phyloP scores from a whole-genome alignment of 768 basidiomycete species.

The Naganishia vishniacii region DNA sequence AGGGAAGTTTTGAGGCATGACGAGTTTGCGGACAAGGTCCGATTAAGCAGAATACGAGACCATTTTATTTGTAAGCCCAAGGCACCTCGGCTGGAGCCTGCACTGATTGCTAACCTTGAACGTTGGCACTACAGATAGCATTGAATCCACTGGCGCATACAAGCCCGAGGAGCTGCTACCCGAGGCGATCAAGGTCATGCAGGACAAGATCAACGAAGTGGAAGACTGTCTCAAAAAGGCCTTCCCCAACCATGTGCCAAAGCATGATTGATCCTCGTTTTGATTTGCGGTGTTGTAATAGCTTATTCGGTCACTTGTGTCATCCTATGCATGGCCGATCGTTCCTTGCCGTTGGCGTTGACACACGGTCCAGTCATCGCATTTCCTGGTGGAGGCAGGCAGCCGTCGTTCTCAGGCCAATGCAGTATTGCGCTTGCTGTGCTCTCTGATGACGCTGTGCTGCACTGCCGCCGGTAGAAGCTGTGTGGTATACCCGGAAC shows the following conservation, averaged over 20 bases:
- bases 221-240: slow-evolving; percentile 36
- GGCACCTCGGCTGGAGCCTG: neutral
- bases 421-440: no score
- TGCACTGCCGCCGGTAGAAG: no score
- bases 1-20: slow-evolving; percentile 86
- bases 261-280: neutral
- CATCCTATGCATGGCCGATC: neutral
- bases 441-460: no score
- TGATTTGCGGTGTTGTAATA: neutral
- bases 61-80: slow-evolving; percentile 82
- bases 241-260: slow-evolving; percentile 24
- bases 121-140: slow-evolving; percentile 59
- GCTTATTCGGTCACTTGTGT: neutral
- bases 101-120: neutral
- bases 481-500: no score
- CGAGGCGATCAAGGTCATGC: slow-evolving; percentile 74
- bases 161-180: slow-evolving; percentile 73
- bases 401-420: no score
- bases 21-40: slow-evolving; percentile 77
- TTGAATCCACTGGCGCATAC: slow-evolving; percentile 88
- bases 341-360: no score
- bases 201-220: slow-evolving; percentile 60
- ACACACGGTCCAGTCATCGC: no score
- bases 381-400: no score
- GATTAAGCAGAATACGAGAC: slow-evolving; percentile 79